These are phyloP conservation scores for Tulasnella sp. DNA, from an alignment of 768 basidiomycete species.

Conservation along the genomic window DNA sequence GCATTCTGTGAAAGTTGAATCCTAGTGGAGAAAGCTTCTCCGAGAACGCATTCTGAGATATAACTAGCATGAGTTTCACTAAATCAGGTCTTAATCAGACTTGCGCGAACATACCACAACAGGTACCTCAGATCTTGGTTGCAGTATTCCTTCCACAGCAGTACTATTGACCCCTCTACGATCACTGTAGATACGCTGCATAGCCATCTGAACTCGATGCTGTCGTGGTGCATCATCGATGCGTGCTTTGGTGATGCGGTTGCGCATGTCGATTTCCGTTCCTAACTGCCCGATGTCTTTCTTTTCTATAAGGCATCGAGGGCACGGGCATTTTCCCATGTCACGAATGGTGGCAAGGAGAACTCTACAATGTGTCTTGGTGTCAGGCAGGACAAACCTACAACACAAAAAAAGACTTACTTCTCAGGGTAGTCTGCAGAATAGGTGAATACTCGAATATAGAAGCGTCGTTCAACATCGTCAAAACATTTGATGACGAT, in stretches of 20 bases:
- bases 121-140: slow-evolving; percentile 5
- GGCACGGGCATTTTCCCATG: slow-evolving; percentile 24
- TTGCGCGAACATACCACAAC: slow-evolving; percentile 6
- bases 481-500: slow-evolving; percentile 10
- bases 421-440: slow-evolving; percentile 31
- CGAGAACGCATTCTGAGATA: slow-evolving; percentile 26
- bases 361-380: neutral
- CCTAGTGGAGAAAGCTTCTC: slow-evolving; percentile 18
- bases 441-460: slow-evolving; percentile 26
- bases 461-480: slow-evolving; percentile 17
- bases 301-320: slow-evolving; percentile 22
- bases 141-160: slow-evolving; percentile 9
- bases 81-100: neutral
- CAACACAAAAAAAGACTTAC: slow-evolving; percentile 20
- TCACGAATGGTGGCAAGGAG: slow-evolving; percentile 2
- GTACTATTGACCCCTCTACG: slow-evolving; percentile 6
- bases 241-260: neutral
- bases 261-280: neutral
- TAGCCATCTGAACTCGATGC: neutral
- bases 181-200: slow-evolving; percentile 3
- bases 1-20: slow-evolving; percentile 22
- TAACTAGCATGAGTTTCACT: neutral
- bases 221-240: neutral
- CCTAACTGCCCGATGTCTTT: slow-evolving; percentile 11
- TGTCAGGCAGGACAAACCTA: too few relatives aligned